These are phyloP conservation scores for Alternaria sp. DNA, from an alignment of 2,329 filamentous ascomycete species.

Conservation along the genomic window DNA sequence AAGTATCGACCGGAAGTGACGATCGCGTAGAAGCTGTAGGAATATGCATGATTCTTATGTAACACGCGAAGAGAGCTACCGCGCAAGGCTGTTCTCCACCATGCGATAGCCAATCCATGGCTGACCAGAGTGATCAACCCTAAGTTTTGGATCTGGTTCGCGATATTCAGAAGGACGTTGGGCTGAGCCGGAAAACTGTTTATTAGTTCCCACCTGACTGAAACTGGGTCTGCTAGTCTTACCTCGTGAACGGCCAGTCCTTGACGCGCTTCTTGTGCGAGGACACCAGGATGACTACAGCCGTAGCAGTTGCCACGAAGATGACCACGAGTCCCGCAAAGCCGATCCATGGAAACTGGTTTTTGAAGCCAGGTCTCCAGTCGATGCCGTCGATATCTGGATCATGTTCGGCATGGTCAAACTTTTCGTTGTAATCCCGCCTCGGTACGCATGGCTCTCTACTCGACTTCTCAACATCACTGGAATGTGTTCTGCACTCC, in stretches of 20 bases:
- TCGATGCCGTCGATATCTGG: slow-evolving; percentile 24
- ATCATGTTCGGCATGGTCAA: neutral
- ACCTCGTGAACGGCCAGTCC: neutral
- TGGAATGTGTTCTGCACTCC: neutral
- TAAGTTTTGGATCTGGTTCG: slow-evolving; percentile 32
- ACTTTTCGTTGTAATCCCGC: neutral
- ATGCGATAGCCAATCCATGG: slow-evolving; percentile 33
- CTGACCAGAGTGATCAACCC: slow-evolving; percentile 29
- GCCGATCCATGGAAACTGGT: slow-evolving; percentile 33
- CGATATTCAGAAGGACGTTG: slow-evolving; percentile 35
- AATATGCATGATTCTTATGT: slow-evolving; percentile 32
- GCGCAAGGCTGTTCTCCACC: slow-evolving; percentile 32
- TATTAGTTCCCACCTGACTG: neutral
- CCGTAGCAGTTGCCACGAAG: slow-evolving; percentile 26
- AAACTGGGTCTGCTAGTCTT: neutral
- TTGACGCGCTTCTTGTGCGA: neutral
- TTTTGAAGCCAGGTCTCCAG: slow-evolving; percentile 29
- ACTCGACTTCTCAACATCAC: neutral
- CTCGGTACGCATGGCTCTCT: neutral
- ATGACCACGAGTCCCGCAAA: slow-evolving; percentile 25
- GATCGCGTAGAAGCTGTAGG: slow-evolving; percentile 32
- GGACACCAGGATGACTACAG: slow-evolving; percentile 17
- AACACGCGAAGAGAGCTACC: slow-evolving; percentile 26
- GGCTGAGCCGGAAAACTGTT: slow-evolving; percentile 21
- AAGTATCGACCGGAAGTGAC: slow-evolving; percentile 28